Percentiles rank a stretch among this genome's conserved stretches.
Conservation (phyloP, 2,329 filamentous ascomycete species). For the Claviceps monticola region DNA sequence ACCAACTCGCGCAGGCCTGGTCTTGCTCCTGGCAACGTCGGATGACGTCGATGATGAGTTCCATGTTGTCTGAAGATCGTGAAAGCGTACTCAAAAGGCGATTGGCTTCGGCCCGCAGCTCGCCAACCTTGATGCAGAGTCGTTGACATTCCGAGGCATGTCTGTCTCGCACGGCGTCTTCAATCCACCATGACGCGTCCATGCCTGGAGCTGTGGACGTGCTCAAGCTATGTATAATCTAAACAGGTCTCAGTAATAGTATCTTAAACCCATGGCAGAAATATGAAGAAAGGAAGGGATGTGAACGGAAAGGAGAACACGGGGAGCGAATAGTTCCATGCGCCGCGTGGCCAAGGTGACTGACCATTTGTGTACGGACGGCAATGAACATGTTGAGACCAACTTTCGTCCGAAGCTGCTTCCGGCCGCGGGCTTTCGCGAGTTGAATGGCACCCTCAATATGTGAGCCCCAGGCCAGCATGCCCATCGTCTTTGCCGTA, state of each 20-base stretch:
- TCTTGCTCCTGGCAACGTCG: conserved; percentile 38
- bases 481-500: conserved; percentile 37
- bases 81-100: conserved; percentile 30
- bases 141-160: conserved; percentile 34
- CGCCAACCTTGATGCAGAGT: conserved; percentile 38
- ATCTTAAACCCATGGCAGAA: background rate
- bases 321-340: background rate
- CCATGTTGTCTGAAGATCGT: conserved; percentile 35
- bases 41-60: conserved; percentile 37
- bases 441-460: conserved; percentile 50
- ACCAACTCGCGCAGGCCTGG: conserved; percentile 37
- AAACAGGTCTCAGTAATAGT: conserved; percentile 3
- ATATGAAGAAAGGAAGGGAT: background rate
- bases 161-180: conserved; percentile 35
- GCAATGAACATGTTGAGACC: conserved; percentile 44
- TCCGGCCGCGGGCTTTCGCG: conserved; percentile 41
- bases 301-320: too few species aligned
- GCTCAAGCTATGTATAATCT: conserved; percentile 44
- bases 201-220: conserved; percentile 37
- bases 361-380: conserved; percentile 46
- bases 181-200: conserved; percentile 46
- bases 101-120: conserved; percentile 41
- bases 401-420: conserved; percentile 37
- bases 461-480: conserved; percentile 48
- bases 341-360: conserved; percentile 5